A percentile compares a stretch with the other conserved stretches of the same genome.
Conservation (phyloP, 169 alveolate species). For the Prorocentrum cordatum region DNA sequence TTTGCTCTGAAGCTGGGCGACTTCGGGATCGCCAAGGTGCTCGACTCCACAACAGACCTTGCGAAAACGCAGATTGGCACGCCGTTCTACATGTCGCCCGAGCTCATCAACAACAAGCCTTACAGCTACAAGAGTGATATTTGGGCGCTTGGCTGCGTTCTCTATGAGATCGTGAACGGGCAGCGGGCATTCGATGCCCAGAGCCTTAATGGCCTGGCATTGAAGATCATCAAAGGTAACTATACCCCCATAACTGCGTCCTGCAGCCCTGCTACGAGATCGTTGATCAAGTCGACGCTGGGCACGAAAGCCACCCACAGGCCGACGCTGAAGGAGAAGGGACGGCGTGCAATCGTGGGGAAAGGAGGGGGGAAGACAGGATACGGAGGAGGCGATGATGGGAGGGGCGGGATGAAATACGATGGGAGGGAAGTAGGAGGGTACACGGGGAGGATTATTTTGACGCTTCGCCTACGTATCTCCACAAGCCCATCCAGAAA, state of each 20-base stretch:
- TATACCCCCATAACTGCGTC: neutral
- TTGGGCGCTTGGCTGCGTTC: slow-evolving; percentile 82
- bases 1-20: slow-evolving; percentile 73
- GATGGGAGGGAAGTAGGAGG: no score
- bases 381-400: no score
- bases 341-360: no score
- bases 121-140: slow-evolving; percentile 82
- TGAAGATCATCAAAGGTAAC: slow-evolving; percentile 15
- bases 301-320: no score
- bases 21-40: slow-evolving; percentile 85
- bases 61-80: slow-evolving; percentile 89
- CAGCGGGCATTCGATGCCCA: slow-evolving; percentile 86
- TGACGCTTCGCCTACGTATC: no score
- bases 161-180: slow-evolving; percentile 80
- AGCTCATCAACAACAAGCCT: slow-evolving; percentile 79
- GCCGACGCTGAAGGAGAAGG: no score
- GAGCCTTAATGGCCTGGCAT: slow-evolving; percentile 40
- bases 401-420: no score
- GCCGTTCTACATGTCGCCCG: slow-evolving; percentile 93
- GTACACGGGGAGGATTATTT: no score
- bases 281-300: no score
- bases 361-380: no score
- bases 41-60: slow-evolving; percentile 77
- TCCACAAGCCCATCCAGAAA: no score
- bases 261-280: no score